These are phyloP conservation scores for Fraxinus platypoda DNA, from an alignment of 305 asterid species.

Conservation along the genomic window DNA sequence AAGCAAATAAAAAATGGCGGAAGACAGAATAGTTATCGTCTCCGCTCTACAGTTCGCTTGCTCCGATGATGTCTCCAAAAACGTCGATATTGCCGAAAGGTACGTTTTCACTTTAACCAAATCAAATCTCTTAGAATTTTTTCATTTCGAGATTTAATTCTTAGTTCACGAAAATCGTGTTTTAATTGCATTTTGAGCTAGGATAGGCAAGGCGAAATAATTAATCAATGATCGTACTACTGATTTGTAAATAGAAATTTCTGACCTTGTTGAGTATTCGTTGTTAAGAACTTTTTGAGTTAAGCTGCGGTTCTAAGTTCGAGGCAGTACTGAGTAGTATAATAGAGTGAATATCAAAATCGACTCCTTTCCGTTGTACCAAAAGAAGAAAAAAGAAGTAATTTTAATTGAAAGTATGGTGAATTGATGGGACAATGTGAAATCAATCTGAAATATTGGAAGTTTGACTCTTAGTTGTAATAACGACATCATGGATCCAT, in stretches of 20 bases:
- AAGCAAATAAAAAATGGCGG: slow-evolving; percentile 36
- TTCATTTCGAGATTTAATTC: slow-evolving; percentile 6
- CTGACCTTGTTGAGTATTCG: not conserved
- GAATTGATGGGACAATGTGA: not conserved
- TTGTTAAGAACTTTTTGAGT: not conserved
- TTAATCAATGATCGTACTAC: not conserved
- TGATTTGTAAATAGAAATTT: not conserved
- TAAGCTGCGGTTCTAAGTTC: not conserved
- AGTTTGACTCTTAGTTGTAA: not conserved
- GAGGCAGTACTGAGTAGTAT: slow-evolving; percentile 12
- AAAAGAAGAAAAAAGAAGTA: not conserved
- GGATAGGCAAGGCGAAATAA: not conserved
- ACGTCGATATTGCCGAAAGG: slow-evolving; percentile 83
- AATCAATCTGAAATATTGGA: not conserved
- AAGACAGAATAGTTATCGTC: slow-evolving; percentile 57
- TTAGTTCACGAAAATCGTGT: not conserved
- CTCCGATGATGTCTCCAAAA: slow-evolving; percentile 80
- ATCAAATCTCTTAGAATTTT: not conserved
- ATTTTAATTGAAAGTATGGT: not conserved
- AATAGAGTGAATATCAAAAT: not conserved
- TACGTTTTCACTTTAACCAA: slow-evolving; percentile 11
- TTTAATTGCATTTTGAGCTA: not conserved
- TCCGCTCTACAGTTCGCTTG: slow-evolving; percentile 92
- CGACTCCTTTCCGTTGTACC: not conserved
- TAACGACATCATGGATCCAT: not conserved